Evolutionary conservation across 2,329 filamentous ascomycete genomes (phyloP).

Genomic region (Penicillium paneum): DNA sequence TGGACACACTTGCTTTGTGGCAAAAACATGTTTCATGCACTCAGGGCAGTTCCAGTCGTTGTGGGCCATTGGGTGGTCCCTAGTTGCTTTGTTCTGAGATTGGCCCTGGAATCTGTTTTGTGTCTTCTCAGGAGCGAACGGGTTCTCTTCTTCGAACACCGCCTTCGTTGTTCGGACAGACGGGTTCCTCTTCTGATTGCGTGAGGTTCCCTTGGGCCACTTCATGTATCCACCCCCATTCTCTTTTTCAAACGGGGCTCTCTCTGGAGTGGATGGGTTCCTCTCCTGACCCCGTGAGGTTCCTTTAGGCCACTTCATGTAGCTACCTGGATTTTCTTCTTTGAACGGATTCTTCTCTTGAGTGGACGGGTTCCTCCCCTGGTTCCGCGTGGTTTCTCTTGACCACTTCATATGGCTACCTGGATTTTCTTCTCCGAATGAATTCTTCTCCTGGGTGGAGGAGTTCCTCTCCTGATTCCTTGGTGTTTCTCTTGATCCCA

Average conservation of each 20-base stretch:
- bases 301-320: background rate
- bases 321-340: background rate
- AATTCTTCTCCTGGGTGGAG: background rate
- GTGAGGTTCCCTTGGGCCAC: background rate
- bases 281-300: background rate
- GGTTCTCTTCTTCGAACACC: background rate
- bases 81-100: background rate
- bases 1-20: constrained; percentile 11
- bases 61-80: background rate
- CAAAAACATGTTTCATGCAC: constrained; percentile 12
- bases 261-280: background rate
- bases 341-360: background rate
- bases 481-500: background rate
- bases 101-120: background rate
- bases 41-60: constrained; percentile 15
- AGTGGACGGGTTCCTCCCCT: background rate
- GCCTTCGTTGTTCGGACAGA: background rate
- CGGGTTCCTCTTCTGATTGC: background rate
- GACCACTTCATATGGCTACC: background rate
- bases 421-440: background rate
- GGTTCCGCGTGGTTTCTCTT: background rate
- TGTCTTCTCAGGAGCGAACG: background rate
- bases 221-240: background rate
- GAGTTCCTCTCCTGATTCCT: background rate
- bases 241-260: background rate